Evolutionary conservation across 2,329 filamentous ascomycete species (phyloP).

Genomic region (Ophiocordyceps camponoti-floridani): DNA sequence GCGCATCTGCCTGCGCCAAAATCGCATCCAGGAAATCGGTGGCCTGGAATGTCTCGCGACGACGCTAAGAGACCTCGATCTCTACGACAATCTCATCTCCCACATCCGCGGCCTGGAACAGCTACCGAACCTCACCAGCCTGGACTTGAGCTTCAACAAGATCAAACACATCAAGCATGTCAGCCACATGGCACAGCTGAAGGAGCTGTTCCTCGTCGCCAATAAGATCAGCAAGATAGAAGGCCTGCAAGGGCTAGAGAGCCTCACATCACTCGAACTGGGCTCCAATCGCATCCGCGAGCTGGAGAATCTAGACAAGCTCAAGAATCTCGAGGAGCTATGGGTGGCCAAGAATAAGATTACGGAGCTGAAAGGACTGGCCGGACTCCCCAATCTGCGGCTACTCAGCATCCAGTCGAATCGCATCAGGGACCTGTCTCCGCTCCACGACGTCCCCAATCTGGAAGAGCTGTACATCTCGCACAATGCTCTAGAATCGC

Average conservation of each 20-base stretch:
- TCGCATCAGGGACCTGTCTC: slow-evolving; percentile 62
- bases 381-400: slow-evolving; percentile 58
- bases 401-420: slow-evolving; percentile 94
- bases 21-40: slow-evolving; percentile 66
- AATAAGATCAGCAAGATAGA: slow-evolving; percentile 89
- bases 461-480: slow-evolving; percentile 93
- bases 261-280: slow-evolving; percentile 71
- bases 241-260: slow-evolving; percentile 54
- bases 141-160: slow-evolving; percentile 97
- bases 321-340: slow-evolving; percentile 67
- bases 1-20: slow-evolving; percentile 82
- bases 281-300: slow-evolving; percentile 84
- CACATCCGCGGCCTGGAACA: slow-evolving; percentile 73
- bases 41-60: slow-evolving; percentile 48
- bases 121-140: slow-evolving; percentile 53
- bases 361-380: slow-evolving; percentile 59
- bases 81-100: slow-evolving; percentile 90
- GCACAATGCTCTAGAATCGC: slow-evolving; percentile 70
- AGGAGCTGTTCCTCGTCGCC: slow-evolving; percentile 79
- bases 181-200: slow-evolving; percentile 56
- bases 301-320: slow-evolving; percentile 65
- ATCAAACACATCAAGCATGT: slow-evolving; percentile 96
- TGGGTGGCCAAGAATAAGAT: slow-evolving; percentile 98
- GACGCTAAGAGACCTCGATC: slow-evolving; percentile 67
- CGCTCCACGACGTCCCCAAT: slow-evolving; percentile 52